A percentile compares a stretch with the other conserved stretches of the same genome.
phyloP scores from a whole-genome alignment of 2,329 filamentous ascomycete species.

The Fusarium kyushuense region DNA sequence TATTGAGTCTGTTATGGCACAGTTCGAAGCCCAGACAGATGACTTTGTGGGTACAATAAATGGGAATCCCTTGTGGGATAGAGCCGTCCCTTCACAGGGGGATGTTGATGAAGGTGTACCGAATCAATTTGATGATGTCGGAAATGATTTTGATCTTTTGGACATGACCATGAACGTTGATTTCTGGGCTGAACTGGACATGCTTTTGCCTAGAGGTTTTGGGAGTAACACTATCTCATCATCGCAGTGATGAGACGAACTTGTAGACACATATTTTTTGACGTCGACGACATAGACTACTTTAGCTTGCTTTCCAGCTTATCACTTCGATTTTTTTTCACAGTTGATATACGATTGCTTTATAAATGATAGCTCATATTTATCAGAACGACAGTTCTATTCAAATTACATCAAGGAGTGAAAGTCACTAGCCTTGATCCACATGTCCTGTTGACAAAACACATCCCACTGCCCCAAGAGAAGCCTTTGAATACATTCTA shows the following conservation, averaged over 20 bases:
- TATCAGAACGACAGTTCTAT: too few relatives aligned
- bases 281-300: not conserved
- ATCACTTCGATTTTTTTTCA: not conserved
- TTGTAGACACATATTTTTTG: not conserved
- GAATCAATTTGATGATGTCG: slow-evolving; percentile 1
- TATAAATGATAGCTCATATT: too few relatives aligned
- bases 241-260: not conserved
- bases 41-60: accelerated
- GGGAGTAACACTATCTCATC: not conserved
- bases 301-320: accelerated
- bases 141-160: slow-evolving; percentile 15
- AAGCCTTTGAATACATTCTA: accelerated
- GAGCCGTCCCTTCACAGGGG: accelerated
- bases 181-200: slow-evolving; percentile 21
- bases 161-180: slow-evolving; percentile 25
- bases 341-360: not conserved
- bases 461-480: too few relatives aligned
- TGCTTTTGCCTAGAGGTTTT: not conserved
- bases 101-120: too few relatives aligned
- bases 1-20: slow-evolving; percentile 19
- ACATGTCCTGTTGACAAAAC: too few relatives aligned
- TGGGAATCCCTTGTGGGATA: not conserved
- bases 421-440: too few relatives aligned
- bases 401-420: not conserved
- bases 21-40: not conserved